phyloP scores from a whole-genome alignment of 1,139 yeast genomes.

The Pichia sp. region DNA sequence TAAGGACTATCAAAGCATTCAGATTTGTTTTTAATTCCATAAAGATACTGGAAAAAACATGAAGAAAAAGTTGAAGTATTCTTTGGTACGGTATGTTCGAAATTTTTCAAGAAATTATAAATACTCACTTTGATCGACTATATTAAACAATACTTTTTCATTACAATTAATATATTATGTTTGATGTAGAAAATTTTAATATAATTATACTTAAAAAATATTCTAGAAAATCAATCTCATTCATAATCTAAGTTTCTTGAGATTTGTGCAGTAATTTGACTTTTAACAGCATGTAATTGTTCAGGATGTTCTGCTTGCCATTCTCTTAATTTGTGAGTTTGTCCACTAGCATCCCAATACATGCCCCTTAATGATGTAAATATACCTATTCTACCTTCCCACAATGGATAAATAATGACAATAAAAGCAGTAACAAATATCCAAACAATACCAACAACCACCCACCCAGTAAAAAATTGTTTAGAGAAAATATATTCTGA shows the following conservation, averaged over 20 bases:
- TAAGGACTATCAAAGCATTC: too few relatives aligned
- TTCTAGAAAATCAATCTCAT: background rate
- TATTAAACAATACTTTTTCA: too few relatives aligned
- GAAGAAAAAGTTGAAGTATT: too few relatives aligned
- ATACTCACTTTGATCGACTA: too few relatives aligned
- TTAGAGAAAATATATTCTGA: conserved; percentile 63
- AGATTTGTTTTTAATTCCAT: too few relatives aligned
- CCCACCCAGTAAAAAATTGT: conserved; percentile 77
- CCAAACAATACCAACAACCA: conserved; percentile 70
- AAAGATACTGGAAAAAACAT: too few relatives aligned
- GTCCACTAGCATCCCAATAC: conserved; percentile 80
- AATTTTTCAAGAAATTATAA: too few relatives aligned
- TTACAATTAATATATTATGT: too few relatives aligned
- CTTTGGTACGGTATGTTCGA: too few relatives aligned
- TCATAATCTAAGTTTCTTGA: background rate
- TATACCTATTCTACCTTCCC: conserved; percentile 59
- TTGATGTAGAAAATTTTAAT: too few relatives aligned
- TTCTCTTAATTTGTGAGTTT: conserved; percentile 57
- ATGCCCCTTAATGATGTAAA: conserved; percentile 62
- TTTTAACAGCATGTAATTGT: conserved; percentile 58
- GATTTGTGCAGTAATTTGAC: conserved; percentile 39
- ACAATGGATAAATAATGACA: conserved; percentile 35
- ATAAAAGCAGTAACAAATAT: conserved; percentile 34
- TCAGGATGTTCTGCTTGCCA: conserved; percentile 74
- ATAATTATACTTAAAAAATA: background rate